These are phyloP conservation scores for Fusarium circinatum DNA, from an alignment of 2,329 filamentous ascomycete species.

Conservation along the genomic window DNA sequence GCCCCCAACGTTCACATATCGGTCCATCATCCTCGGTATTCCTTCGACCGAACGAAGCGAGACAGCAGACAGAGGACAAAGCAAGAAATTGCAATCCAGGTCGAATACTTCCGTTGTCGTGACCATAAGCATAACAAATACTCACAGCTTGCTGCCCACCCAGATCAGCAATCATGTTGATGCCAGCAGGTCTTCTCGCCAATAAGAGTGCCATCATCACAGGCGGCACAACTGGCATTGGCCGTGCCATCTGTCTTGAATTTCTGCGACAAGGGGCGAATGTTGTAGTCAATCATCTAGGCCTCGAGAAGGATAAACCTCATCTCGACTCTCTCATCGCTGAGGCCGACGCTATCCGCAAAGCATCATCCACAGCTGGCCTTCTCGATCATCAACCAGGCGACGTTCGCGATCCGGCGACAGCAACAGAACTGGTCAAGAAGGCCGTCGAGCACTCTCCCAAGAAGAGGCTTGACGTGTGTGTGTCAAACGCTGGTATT, in stretches of 20 bases:
- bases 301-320: constrained; percentile 60
- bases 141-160: neutral
- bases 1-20: neutral
- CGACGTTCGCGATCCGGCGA: constrained; percentile 80
- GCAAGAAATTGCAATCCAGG: neutral
- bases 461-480: constrained; percentile 73
- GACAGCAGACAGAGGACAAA: neutral
- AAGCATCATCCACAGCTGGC: constrained; percentile 58
- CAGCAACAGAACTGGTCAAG: constrained; percentile 73
- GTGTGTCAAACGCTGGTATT: constrained; percentile 89
- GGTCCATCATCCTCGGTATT: neutral
- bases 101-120: neutral
- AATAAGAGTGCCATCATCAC: constrained; percentile 88
- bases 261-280: constrained; percentile 81
- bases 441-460: constrained; percentile 66
- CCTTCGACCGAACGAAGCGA: neutral
- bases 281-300: constrained; percentile 85
- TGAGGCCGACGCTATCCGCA: constrained; percentile 60
- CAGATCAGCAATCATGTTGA: constrained; percentile 51
- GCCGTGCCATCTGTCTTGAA: constrained; percentile 83
- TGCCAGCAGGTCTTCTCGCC: constrained; percentile 65
- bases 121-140: neutral
- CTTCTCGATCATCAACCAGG: constrained; percentile 75
- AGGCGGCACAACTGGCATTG: constrained; percentile 87
- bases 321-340: constrained; percentile 65